Evolutionary conservation across 768 basidiomycete genomes (phyloP).

Genomic region (Scleroderma citrinum): DNA sequence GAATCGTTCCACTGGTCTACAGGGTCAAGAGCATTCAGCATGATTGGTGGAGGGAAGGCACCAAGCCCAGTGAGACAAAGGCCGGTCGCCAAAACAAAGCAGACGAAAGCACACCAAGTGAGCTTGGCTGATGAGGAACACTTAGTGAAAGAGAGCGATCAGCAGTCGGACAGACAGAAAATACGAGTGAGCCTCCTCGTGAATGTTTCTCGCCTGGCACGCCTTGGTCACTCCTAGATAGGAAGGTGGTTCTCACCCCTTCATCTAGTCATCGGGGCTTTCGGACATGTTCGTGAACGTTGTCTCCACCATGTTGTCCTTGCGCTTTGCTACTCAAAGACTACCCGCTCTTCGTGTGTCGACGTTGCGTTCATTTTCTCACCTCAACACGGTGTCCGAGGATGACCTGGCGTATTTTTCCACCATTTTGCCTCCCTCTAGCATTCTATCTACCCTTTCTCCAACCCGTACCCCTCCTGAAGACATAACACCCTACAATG

Average conservation of each 20-base stretch:
- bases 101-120: no score
- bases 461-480: conserved; percentile 41
- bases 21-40: conserved; percentile 22
- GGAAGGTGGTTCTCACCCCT: neutral
- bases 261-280: neutral
- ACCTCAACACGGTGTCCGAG: conserved; percentile 45
- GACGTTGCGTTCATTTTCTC: conserved; percentile 20
- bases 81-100: no score
- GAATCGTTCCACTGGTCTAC: conserved; percentile 36
- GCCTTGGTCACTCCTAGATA: neutral
- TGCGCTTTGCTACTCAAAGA: conserved; percentile 3
- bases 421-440: conserved; percentile 53
- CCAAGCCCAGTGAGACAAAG: neutral
- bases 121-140: no score
- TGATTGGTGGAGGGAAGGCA: conserved; percentile 6
- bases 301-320: conserved; percentile 7
- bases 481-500: conserved; percentile 77
- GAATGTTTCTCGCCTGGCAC: no score
- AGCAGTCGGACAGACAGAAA: neutral
- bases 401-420: conserved; percentile 64
- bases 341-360: neutral
- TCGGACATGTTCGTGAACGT: no score
- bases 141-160: no score
- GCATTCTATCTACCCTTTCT: conserved; percentile 64
- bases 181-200: neutral